These are phyloP conservation scores for Colletotrichum sp. DNA, from an alignment of 2,329 filamentous ascomycete genomes.

Conservation along the genomic window DNA sequence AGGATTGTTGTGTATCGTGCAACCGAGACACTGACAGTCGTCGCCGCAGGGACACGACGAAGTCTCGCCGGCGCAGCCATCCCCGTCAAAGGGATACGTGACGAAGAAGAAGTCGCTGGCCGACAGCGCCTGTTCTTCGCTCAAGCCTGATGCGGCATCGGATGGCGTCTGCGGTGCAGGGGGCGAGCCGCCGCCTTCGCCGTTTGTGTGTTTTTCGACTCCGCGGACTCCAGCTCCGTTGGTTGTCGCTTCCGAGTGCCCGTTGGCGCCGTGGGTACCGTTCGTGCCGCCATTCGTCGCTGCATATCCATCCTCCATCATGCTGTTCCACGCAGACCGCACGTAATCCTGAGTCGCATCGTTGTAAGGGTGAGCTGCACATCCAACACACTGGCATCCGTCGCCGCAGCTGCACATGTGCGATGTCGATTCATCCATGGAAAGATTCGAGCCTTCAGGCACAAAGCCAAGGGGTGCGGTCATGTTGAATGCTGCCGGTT, in stretches of 20 bases:
- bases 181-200: conserved; percentile 32
- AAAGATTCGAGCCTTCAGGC: conserved; percentile 12
- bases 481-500: conserved; percentile 21
- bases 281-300: conserved; percentile 25
- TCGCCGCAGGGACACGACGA: conserved; percentile 63
- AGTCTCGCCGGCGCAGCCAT: conserved; percentile 53
- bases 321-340: conserved; percentile 50
- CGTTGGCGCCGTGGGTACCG: conserved; percentile 20
- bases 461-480: conserved; percentile 1
- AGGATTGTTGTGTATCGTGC: conserved; percentile 53
- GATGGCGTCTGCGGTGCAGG: conserved; percentile 50
- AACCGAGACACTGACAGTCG: conserved; percentile 63
- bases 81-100: conserved; percentile 51
- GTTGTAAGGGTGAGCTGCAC: conserved; percentile 72
- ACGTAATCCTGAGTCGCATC: conserved; percentile 62
- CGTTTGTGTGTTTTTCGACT: neutral
- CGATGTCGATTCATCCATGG: conserved; percentile 32
- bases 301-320: conserved; percentile 38
- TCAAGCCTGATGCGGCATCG: conserved; percentile 46
- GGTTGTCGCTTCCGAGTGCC: neutral
- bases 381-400: conserved; percentile 70
- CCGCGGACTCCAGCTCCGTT: conserved; percentile 5
- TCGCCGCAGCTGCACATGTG: conserved; percentile 67
- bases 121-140: conserved; percentile 56
- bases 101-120: conserved; percentile 66